A percentile compares a stretch with the other conserved stretches of the same genome.
Evolutionary conservation across 345 rosid genomes (phyloP).

Genomic region (Erysimum cheiranthoides): DNA sequence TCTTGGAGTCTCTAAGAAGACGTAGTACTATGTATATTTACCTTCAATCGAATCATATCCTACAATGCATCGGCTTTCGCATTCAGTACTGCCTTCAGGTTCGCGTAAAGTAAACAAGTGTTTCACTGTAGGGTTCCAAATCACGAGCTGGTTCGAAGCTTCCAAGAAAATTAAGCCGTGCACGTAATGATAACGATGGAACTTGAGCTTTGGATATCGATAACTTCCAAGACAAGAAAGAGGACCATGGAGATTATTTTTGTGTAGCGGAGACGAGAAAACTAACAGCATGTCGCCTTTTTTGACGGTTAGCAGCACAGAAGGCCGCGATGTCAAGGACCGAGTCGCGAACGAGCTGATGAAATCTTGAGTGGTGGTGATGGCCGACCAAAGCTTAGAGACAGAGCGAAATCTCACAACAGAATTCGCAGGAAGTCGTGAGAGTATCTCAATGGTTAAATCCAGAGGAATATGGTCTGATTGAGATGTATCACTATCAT

Average conservation of each 20-base stretch:
- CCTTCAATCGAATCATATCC: too few species aligned
- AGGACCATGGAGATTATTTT: background rate
- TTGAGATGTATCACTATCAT: background rate
- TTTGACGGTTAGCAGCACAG: background rate
- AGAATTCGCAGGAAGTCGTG: background rate
- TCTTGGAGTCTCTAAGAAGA: too few species aligned
- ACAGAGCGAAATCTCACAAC: background rate
- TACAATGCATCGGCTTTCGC: background rate
- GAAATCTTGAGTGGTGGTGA: constrained; percentile 4
- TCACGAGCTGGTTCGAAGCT: background rate
- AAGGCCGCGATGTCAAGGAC: background rate
- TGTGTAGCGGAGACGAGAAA: background rate
- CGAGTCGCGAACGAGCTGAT: background rate
- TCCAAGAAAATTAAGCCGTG: background rate
- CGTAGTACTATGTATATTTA: too few species aligned
- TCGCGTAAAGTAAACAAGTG: background rate
- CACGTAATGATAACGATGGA: background rate
- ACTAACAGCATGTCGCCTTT: background rate
- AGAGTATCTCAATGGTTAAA: constrained; percentile 11
- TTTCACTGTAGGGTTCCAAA: background rate
- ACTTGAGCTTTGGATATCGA: background rate
- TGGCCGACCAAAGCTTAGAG: constrained; percentile 3
- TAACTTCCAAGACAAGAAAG: background rate
- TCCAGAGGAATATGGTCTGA: background rate
- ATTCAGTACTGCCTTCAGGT: background rate